Evolutionary conservation across 768 basidiomycete genomes (phyloP), one percentile per base, ranked within the genome.

Genomic region (Russula sp.): DNA sequence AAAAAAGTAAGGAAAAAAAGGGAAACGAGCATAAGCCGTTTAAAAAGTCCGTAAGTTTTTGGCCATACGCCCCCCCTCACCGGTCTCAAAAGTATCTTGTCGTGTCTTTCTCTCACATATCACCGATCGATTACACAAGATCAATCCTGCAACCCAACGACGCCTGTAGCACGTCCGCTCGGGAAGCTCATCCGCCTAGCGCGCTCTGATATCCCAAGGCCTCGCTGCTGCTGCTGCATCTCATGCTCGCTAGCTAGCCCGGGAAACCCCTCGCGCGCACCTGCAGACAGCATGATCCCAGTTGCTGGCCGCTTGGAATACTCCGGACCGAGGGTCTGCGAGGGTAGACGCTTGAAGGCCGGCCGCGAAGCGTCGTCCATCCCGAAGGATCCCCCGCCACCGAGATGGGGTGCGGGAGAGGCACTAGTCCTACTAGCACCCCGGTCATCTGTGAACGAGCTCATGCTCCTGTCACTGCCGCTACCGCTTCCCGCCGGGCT

Each of bases 301-400:
- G 58, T 61, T 46, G 64, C 64, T 5, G 61, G 14, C 20, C 83
- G 74, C 71, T 90, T 90, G 51, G 79, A 65, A 63, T 77, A 77
- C 39, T 74, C 74, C 2, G 86, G 85, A 1, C 78, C 87, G n/a
- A 90, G 72, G 10, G 86, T 86, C 73, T 87, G 86, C 50, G 85
- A 87, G 1, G 88, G 83, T 41, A 87, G 70, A 48, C 88, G 76
- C 76, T 91, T 91, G 69, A 88, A 89, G 34, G 83, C 78, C 11
- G 88, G 88, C 1, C 88, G 70, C 63, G 68, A 59, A 60, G n/a
- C 53, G 6, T 59, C 62, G 14, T 75, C 76, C 35, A 67, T 14
- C 50, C 61, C 58, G 66, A 69, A 71, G 57, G 68, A 59, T 48
- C 70, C 38, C 60, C 65, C 68, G 38, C 66, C 67, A 36, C 69